Percentiles rank a stretch among this genome's conserved stretches.
phyloP scores from a whole-genome alignment of 495 filamentous ascomycete species.

The Copromyces sp. region DNA sequence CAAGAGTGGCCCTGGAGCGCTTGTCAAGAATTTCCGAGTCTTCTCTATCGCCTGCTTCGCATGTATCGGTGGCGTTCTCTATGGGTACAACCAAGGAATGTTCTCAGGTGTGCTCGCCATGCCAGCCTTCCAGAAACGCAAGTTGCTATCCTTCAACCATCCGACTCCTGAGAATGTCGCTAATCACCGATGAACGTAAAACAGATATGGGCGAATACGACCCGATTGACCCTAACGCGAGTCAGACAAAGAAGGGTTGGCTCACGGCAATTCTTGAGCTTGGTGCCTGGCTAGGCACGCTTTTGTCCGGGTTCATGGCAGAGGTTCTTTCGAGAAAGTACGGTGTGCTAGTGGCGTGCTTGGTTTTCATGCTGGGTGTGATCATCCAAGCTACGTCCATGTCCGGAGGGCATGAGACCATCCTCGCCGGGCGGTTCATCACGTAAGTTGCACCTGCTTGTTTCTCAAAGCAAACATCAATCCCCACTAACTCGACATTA shows the following conservation, averaged over 20 bases:
- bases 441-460: slow-evolving; percentile 30
- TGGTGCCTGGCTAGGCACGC: slow-evolving; percentile 71
- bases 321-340: slow-evolving; percentile 67
- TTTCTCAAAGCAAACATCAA: not conserved
- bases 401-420: slow-evolving; percentile 41
- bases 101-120: slow-evolving; percentile 64
- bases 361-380: slow-evolving; percentile 71
- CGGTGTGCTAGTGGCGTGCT: slow-evolving; percentile 58
- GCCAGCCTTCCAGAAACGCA: slow-evolving; percentile 42
- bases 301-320: slow-evolving; percentile 65
- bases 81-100: slow-evolving; percentile 71
- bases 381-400: slow-evolving; percentile 59
- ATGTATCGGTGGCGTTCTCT: slow-evolving; percentile 60
- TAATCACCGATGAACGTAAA: slow-evolving; percentile 17
- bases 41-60: slow-evolving; percentile 68
- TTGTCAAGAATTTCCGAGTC: slow-evolving; percentile 59
- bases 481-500: not conserved
- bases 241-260: slow-evolving; percentile 65
- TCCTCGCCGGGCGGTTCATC: slow-evolving; percentile 67
- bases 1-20: slow-evolving; percentile 50
- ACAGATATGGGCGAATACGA: slow-evolving; percentile 56
- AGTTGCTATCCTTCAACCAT: slow-evolving; percentile 4
- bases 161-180: not conserved
- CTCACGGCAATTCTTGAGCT: slow-evolving; percentile 72
- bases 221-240: slow-evolving; percentile 28